Evolutionary conservation across 192 early-diverging fungal genomes (phyloP), one percentile per base, ranked within the genome.

Genomic region (Chytriomyces sp.): DNA sequence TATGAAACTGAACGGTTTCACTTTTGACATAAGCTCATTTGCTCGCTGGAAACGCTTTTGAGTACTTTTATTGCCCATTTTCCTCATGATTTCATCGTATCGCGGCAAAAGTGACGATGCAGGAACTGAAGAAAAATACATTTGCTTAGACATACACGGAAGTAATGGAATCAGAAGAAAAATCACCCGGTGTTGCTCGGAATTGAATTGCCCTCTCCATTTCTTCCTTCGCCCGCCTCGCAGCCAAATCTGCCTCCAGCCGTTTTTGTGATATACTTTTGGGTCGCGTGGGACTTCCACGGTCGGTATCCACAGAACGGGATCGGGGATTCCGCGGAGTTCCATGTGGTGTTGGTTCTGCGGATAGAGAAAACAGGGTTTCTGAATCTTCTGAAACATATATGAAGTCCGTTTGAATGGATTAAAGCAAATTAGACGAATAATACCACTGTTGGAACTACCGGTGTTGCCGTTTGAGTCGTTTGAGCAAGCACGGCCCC

Each of bases 41-140:
- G 59, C 33, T 4, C 73, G 44, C n/a, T 52, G 12, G 25, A 28
- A 17, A 39, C 61, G 30, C 28, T 30, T 55, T 34, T 66, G 55
- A n/a, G 64, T 39, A 28, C 63, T 66, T 30, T 62, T 65, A 52
- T 59, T 74, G 5, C 73, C 64, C 73, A 74, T 74, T 12, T 55
- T 44, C 4, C 73, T 8, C 73, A 74, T 74, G 22, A 74, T 74
- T 59, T 66, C 73, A 36, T 74, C 37, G 34, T 67, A 74, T 67
- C 73, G 31, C 32, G 72, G 72, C 1, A 73, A 49, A 12, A 65
- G 31, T 14, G 72, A 73, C 22, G 72, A 65, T 10, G 72, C 72
- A 5, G 72, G 72, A 37, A 73, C 72, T 55, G 39, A 22, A 6
- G 39, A 22, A 22, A 40, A 34, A 53, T 2, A 3, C 17, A 40